A percentile compares a stretch with the other conserved stretches of the same genome.
Evolutionary conservation across 768 basidiomycete species (phyloP).

Genomic region (Coprinellus aureogranulatus): DNA sequence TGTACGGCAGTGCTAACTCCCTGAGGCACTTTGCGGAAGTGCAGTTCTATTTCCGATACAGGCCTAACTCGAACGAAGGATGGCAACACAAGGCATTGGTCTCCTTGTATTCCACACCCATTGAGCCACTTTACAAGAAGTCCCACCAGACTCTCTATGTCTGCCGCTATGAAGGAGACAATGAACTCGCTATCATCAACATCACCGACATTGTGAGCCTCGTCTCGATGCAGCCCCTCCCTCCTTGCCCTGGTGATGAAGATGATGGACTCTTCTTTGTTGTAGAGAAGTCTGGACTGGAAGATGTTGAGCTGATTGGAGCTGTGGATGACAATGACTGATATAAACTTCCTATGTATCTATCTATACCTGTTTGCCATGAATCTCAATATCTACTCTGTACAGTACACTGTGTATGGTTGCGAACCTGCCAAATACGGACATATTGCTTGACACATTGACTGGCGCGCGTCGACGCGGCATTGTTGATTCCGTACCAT

Average conservation of each 20-base stretch:
- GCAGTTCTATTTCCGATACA: neutral
- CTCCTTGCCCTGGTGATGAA: neutral
- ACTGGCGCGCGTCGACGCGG: too few species aligned
- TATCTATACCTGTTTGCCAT: too few species aligned
- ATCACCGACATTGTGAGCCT: neutral
- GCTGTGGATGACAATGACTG: neutral
- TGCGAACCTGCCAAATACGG: too few species aligned
- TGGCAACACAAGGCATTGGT: neutral
- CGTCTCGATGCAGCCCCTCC: neutral
- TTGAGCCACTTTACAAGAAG: neutral
- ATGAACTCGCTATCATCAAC: neutral
- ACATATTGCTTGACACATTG: too few species aligned
- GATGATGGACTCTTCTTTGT: neutral
- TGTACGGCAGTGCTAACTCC: too few species aligned
- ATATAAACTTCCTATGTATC: too few species aligned
- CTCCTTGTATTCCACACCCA: neutral
- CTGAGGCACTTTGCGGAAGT: neutral
- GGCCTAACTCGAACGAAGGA: neutral
- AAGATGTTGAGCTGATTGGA: neutral
- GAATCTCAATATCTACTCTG: too few species aligned
- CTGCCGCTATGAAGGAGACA: neutral
- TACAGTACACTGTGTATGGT: too few species aligned
- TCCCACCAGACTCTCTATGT: neutral
- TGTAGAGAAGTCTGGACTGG: slow-evolving; percentile 3
- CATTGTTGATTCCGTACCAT: too few species aligned